Conservation (phyloP, 371 early-diverging fungal genomes). For the Mucor irregularis region DNA sequence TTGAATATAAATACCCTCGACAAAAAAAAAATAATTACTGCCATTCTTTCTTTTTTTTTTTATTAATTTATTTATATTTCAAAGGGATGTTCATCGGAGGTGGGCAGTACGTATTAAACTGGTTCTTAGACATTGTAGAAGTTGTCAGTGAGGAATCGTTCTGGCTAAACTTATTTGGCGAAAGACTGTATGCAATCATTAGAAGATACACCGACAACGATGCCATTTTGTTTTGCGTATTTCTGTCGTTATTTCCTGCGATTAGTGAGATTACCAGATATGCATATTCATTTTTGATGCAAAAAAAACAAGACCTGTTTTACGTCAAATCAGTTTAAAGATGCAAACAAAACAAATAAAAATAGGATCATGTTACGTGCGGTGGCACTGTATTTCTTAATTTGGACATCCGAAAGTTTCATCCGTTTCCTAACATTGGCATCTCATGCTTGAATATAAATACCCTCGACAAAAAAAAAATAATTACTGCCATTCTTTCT, state of each 20-base stretch:
- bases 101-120: neutral
- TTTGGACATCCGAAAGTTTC: neutral
- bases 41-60: neutral
- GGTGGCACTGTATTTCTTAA: neutral
- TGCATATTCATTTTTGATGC: neutral
- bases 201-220: slow-evolving; percentile 18
- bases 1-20: neutral
- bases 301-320: slow-evolving; percentile 4
- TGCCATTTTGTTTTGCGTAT: slow-evolving; percentile 22
- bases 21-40: neutral
- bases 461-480: neutral
- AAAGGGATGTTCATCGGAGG: neutral
- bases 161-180: slow-evolving; percentile 24
- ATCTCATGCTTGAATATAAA: neutral
- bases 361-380: neutral
- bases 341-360: neutral
- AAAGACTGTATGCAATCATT: neutral
- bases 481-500: neutral
- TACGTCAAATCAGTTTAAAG: too few species aligned
- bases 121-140: slow-evolving; percentile 6
- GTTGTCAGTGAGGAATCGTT: slow-evolving; percentile 18
- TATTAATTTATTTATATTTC: neutral
- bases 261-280: neutral
- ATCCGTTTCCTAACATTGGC: neutral
- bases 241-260: slow-evolving; percentile 20